Evolutionary conservation across 169 alveolate genomes (phyloP), one percentile per base, ranked within the genome.

Genomic region (Plasmodium fragile): DNA sequence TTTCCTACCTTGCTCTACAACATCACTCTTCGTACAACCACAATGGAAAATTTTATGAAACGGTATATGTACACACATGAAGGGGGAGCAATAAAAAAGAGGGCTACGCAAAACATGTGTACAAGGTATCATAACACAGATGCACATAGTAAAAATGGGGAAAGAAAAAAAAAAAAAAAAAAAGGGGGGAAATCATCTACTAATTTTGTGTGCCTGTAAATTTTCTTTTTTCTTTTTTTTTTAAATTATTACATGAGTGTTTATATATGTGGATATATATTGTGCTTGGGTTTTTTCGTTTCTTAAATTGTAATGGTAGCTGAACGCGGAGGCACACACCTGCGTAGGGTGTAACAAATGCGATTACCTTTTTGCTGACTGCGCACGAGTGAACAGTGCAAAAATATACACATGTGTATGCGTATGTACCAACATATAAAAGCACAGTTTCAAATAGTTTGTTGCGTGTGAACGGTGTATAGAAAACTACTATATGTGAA

Each of bases 11-110:
- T 78, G 55, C 71, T 55, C 70, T 87, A 34, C 69, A 39, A 36
- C 71, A 36, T 53, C 69, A 87, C 30, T 71, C 81, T 77, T 22
- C 49, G 69, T 78, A 78, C 87, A 87, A 87, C 82, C 93, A 87
- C 89, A 87, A 77, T 77, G 70, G 78, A 75, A 75, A 55, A 4
- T 22, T 71, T 77, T 77, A 82, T 77, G 82, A 87, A 87, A 55
- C 59, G 59, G 28, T 87, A 36, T 77, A 43, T 78, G 43, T 77
- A 75, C 22, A 65, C 43, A 39, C 18, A 39, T 82, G 81, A 28
- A 30, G 69, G 49, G 45, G 92, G 16, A n/a, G 30, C 34, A 82
- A 82, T 65, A 87, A 77, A 55, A 36, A 65, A 65, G 6, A 65
- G 36, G 75, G 75, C 16, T 77, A 34, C 71, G 41, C 30, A 34